Conservation (phyloP, 2,329 filamentous ascomycete genomes). For the Amauroascus niger region DNA sequence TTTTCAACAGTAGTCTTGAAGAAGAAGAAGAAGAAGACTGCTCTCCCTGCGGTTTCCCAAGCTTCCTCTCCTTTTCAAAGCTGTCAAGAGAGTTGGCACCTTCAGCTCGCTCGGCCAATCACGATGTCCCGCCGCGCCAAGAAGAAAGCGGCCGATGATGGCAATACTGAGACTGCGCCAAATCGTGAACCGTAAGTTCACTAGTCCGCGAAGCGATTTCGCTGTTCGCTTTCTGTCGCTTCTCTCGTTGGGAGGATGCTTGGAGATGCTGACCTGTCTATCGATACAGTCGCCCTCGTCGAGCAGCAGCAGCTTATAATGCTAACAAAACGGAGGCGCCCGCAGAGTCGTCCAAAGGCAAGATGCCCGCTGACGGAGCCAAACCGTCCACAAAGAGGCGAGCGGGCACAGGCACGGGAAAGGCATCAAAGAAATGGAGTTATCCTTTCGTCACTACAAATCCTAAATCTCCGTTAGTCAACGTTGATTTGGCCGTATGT, state of each 20-base stretch:
- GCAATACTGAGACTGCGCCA: slow-evolving; percentile 4
- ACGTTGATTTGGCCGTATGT: slow-evolving; percentile 34
- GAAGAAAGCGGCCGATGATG: slow-evolving; percentile 14
- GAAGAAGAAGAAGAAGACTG: background rate
- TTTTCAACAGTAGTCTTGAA: background rate
- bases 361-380: slow-evolving; percentile 15
- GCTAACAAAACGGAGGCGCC: slow-evolving; percentile 16
- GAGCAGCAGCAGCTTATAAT: slow-evolving; percentile 20
- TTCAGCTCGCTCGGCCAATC: slow-evolving; percentile 15
- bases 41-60: background rate
- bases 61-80: background rate
- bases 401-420: slow-evolving; percentile 24
- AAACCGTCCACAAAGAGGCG: slow-evolving; percentile 25
- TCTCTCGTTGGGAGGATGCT: background rate
- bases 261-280: slow-evolving; percentile 4
- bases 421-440: slow-evolving; percentile 30
- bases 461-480: slow-evolving; percentile 29
- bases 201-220: background rate
- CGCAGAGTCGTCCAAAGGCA: slow-evolving; percentile 5
- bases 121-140: slow-evolving; percentile 24
- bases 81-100: slow-evolving; percentile 5
- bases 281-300: background rate
- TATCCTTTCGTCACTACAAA: slow-evolving; percentile 34
- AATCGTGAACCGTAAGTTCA: background rate
- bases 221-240: background rate